phyloP scores from a whole-genome alignment of 1,284 basidiomycete genomes.

The Tilletia indica region DNA sequence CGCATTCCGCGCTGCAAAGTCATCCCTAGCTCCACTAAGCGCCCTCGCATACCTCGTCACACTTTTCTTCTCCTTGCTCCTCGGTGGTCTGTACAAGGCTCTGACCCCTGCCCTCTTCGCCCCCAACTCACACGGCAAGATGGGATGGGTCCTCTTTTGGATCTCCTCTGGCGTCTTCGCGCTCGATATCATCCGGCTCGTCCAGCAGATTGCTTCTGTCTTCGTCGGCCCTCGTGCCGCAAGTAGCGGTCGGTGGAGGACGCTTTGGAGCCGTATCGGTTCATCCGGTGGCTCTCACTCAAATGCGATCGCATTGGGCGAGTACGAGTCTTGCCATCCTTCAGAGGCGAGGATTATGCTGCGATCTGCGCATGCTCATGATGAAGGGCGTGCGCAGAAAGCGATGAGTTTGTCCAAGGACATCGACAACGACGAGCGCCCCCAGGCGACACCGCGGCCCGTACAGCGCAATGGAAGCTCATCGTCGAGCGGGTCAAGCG shows the following conservation, averaged over 20 bases:
- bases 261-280: not conserved
- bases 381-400: not conserved
- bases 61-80: slow-evolving; percentile 34
- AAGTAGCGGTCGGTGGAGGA: not conserved
- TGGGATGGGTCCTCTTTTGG: slow-evolving; percentile 40
- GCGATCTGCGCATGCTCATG: not conserved
- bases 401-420: not conserved
- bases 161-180: slow-evolving; percentile 41
- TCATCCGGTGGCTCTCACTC: not conserved
- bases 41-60: slow-evolving; percentile 39
- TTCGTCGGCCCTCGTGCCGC: not conserved
- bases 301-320: not conserved
- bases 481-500: slow-evolving; percentile 1
- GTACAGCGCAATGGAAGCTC: slow-evolving; percentile 5
- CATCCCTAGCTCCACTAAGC: slow-evolving; percentile 37
- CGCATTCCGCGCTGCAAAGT: slow-evolving; percentile 41
- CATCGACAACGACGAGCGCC: not conserved
- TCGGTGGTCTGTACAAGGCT: slow-evolving; percentile 47
- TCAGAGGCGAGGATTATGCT: slow-evolving; percentile 3
- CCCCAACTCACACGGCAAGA: slow-evolving; percentile 38
- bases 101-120: slow-evolving; percentile 46
- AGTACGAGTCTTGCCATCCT: not conserved
- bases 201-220: slow-evolving; percentile 18
- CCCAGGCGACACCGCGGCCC: not conserved
- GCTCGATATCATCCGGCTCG: slow-evolving; percentile 33